phyloP scores from a whole-genome alignment of 2,329 filamentous ascomycete species.

The Venturia oleaginea region DNA sequence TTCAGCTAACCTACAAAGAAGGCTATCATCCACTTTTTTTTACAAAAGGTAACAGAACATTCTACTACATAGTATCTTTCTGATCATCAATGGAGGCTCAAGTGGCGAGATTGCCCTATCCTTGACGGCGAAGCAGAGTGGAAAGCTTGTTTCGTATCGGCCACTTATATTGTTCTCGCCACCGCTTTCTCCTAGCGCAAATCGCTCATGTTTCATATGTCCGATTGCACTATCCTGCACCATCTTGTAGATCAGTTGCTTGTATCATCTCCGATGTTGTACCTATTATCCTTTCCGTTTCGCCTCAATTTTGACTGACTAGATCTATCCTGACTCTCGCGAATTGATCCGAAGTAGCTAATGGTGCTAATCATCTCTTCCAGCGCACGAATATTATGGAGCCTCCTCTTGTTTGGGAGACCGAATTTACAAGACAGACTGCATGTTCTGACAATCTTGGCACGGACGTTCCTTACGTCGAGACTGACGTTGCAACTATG shows the following conservation, averaged over 20 bases:
- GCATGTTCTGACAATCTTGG: background rate
- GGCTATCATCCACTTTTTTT: background rate
- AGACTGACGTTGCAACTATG: background rate
- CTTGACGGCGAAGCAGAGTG: background rate
- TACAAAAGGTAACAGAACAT: background rate
- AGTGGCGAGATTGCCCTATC: background rate
- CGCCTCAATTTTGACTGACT: background rate
- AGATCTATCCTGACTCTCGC: too few species aligned
- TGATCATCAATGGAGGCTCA: background rate
- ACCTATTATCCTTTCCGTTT: background rate
- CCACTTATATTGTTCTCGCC: background rate
- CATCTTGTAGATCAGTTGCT: background rate
- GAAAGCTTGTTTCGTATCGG: background rate
- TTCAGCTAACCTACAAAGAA: background rate
- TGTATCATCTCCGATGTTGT: background rate
- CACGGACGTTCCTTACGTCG: background rate
- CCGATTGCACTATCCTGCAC: background rate
- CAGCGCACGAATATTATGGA: background rate
- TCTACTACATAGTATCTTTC: background rate
- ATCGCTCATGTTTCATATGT: slow-evolving; percentile 1
- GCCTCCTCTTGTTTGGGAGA: background rate
- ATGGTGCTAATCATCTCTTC: background rate
- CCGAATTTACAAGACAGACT: background rate
- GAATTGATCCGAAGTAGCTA: background rate
- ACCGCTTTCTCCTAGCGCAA: background rate